Evolutionary conservation across 192 early-diverging fungal genomes (phyloP), one percentile per base, ranked within the genome.

Genomic region (Linnemannia hyalina): DNA sequence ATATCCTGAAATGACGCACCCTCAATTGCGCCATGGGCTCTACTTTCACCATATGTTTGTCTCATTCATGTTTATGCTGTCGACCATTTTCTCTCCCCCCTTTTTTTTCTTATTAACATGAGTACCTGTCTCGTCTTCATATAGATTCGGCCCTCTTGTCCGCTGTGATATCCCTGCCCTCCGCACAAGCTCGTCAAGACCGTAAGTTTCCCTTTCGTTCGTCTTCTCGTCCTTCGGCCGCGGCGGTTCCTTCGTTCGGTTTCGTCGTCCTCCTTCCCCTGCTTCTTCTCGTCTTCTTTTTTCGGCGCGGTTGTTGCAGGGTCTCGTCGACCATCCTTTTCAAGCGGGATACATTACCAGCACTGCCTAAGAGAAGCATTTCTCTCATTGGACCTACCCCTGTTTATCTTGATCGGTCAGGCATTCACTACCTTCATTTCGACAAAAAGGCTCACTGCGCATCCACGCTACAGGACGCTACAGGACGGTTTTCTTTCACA

Each of bases 161-260:
- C 96, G 96, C 65, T 96, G 96, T 88, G 96, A 97, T 77, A 97
- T 97, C 76, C 96, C 96, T 42, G 93, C 91, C 74, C 90, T 92
- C 15, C 93, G 93, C 69, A 89, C 89, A 49, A 89, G 89, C 73
- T 88, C 89, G 65, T 85, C 90, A 68, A 94, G 93, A 82, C 91
- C 93, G 95, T 96, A 94, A 93, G 93, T 93, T 89, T n/a, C n/a
- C 7, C 9, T 69, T 11, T 80, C 69, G 8, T 26, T 65, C 29
- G 29, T n/a, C 29, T 5, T 5, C 29, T 65, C n/a, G n/a, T 32
- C 49, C 47, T 52, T 52, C 3, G 49, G 15, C 49, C 49, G 18
- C 49, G 20, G 49, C 20, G n/a, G 55, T 26, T 26, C n/a, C 60
- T 29, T 65, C 26, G 60, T 11, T 65, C 60, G n/a, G 60, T 65